Percentiles rank a stretch among this genome's conserved stretches.
Conservation (phyloP, 306 rosid species). For the Phaseolus lunatus region DNA sequence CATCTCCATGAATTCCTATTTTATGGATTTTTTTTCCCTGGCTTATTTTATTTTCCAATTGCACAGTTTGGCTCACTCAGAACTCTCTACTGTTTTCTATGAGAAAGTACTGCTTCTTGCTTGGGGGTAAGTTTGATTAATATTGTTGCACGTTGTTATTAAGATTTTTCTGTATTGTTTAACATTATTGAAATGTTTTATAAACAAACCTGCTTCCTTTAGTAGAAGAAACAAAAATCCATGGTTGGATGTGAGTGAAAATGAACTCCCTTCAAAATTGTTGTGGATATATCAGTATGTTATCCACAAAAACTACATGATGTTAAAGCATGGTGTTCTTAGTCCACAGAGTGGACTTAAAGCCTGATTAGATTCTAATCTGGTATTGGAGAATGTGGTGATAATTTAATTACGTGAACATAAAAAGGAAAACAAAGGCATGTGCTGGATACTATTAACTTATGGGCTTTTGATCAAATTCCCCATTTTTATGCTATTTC, state of each 20-base stretch:
- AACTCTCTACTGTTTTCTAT: constrained; percentile 94
- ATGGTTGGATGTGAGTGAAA: too few relatives aligned
- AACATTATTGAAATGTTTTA: constrained; percentile 3
- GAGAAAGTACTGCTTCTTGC: constrained; percentile 98
- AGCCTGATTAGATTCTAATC: not conserved
- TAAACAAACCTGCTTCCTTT: not conserved
- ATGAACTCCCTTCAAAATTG: not conserved
- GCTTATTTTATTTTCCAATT: constrained; percentile 44
- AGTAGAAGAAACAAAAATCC: not conserved
- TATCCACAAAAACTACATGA: not conserved
- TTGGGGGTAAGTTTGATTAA: constrained; percentile 86
- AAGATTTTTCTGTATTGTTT: constrained; percentile 13
- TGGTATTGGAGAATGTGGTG: not conserved
- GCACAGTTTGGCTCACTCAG: constrained; percentile 98
- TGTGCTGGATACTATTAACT: not conserved
- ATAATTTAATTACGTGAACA: constrained; percentile 2
- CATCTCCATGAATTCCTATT: constrained; percentile 35
- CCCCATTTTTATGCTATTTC: not conserved
- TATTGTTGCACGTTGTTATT: constrained; percentile 20
- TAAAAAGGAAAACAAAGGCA: not conserved
- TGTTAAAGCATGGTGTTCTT: not conserved
- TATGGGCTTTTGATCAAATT: not conserved
- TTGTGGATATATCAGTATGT: not conserved
- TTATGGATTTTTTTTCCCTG: constrained; percentile 11
- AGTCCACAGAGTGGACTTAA: not conserved